phyloP scores from a whole-genome alignment of 139 green algal genomes.

The Marvania coccoides region DNA sequence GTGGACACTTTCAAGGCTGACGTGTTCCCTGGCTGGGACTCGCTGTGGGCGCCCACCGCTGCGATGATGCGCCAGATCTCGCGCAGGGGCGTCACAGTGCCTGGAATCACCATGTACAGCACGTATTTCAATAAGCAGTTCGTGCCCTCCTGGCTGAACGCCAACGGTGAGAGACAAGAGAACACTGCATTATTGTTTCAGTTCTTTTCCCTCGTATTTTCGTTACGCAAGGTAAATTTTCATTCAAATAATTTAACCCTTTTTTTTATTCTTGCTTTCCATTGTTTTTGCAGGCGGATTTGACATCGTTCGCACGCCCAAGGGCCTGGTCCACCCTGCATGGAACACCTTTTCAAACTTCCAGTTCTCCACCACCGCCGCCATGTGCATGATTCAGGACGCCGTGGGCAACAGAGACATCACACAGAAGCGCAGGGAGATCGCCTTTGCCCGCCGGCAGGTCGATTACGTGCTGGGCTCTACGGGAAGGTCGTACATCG shows the following conservation, averaged over 20 bases:
- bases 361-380: not conserved
- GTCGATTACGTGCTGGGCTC: constrained; percentile 29
- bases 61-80: not conserved
- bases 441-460: constrained; percentile 2
- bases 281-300: too few species aligned
- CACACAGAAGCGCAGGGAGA: not conserved
- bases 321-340: not conserved
- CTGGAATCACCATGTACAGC: not conserved
- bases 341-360: not conserved
- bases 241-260: too few species aligned
- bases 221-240: too few species aligned
- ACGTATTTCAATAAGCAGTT: not conserved
- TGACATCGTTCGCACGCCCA: too few species aligned
- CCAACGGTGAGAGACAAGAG: not conserved
- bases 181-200: too few species aligned
- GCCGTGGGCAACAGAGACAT: not conserved
- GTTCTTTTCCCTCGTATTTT: too few species aligned
- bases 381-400: not conserved
- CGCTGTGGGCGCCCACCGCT: not conserved
- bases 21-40: not conserved
- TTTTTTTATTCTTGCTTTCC: too few species aligned
- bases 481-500: constrained; percentile 20
- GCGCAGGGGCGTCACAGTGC: not conserved
- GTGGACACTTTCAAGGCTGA: not conserved
- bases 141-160: not conserved